A percentile compares a stretch with the other conserved stretches of the same genome.
Evolutionary conservation across 257 asterid genomes (phyloP).

Genomic region (Anisodus tanguticus): DNA sequence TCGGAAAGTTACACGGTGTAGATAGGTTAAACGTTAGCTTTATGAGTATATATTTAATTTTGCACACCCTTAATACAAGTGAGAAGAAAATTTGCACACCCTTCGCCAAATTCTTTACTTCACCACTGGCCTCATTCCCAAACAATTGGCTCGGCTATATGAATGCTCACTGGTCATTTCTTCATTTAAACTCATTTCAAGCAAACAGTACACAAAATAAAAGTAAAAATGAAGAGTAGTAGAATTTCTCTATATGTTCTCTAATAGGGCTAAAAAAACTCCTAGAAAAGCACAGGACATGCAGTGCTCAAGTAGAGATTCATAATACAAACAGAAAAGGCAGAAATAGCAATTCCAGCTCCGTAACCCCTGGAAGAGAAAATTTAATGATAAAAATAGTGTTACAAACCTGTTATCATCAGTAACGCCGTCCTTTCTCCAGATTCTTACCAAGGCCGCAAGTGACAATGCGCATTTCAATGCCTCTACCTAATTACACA

Average conservation of each 20-base stretch:
- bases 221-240: background rate
- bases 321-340: background rate
- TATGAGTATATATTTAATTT: too few species aligned
- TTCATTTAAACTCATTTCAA: background rate
- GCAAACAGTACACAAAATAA: conserved; percentile 7
- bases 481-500: conserved; percentile 78
- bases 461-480: conserved; percentile 89
- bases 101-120: too few species aligned
- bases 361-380: background rate
- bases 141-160: background rate
- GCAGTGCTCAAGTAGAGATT: background rate
- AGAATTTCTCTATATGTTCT: background rate
- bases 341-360: background rate
- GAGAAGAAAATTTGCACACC: too few species aligned
- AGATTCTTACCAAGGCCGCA: conserved; percentile 81
- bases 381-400: conserved; percentile 19
- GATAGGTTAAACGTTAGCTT: too few species aligned
- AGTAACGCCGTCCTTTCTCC: conserved; percentile 89
- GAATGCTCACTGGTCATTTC: background rate
- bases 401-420: conserved; percentile 82
- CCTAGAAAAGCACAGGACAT: background rate
- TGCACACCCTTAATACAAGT: too few species aligned
- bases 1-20: conserved; percentile 34
- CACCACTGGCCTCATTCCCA: background rate
- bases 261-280: background rate